Evolutionary conservation across 1,284 basidiomycete species (phyloP).

Genomic region (Volvariella volvacea): DNA sequence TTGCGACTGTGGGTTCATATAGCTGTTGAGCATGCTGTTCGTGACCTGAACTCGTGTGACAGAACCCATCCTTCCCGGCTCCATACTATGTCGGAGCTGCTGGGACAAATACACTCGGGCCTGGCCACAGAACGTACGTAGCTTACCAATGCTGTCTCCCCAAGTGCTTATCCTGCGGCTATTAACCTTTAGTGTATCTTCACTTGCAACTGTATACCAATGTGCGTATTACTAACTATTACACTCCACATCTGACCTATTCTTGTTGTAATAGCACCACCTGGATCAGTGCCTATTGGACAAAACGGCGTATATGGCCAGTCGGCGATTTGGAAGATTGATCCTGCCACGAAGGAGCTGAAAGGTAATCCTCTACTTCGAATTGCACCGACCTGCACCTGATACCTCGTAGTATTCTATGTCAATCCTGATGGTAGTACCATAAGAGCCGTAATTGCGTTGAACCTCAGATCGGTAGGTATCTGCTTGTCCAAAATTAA

Average conservation of each 20-base stretch:
- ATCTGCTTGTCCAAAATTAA: too few species aligned
- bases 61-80: constrained; percentile 29
- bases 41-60: not conserved
- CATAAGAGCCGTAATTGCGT: constrained; percentile 26
- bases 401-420: constrained; percentile 24
- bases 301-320: constrained; percentile 17
- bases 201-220: constrained; percentile 27
- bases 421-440: constrained; percentile 30
- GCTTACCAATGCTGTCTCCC: too few species aligned
- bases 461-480: constrained; percentile 23
- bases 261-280: constrained; percentile 16
- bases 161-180: constrained; percentile 7
- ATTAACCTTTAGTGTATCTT: constrained; percentile 16
- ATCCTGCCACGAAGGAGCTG: constrained; percentile 26
- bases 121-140: constrained; percentile 7
- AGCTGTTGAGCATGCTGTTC: not conserved
- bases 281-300: constrained; percentile 17
- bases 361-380: constrained; percentile 18
- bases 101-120: constrained; percentile 8
- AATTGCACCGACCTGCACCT: constrained; percentile 3
- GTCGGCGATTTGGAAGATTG: constrained; percentile 33
- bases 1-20: constrained; percentile 24
- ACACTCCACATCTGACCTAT: not conserved
- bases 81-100: constrained; percentile 31
- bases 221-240: constrained; percentile 17